Conservation (phyloP, 768 basidiomycete genomes). For the Lactifluus volemus region DNA sequence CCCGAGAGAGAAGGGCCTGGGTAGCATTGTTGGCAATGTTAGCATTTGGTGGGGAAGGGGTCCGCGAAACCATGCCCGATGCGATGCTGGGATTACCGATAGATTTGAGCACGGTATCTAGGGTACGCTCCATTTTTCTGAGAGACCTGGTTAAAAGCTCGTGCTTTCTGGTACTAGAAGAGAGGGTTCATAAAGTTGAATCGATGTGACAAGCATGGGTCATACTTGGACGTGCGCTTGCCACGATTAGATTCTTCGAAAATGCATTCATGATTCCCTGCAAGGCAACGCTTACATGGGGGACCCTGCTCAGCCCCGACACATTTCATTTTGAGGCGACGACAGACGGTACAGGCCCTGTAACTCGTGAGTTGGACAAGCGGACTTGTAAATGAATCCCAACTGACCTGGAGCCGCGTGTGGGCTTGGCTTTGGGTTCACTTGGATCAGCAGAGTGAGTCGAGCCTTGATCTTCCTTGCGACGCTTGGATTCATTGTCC, state of each 20-base stretch:
- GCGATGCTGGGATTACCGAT: conserved; percentile 77
- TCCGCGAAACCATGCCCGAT: conserved; percentile 73
- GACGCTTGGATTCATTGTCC: conserved; percentile 36
- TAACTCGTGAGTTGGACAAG: conserved; percentile 15
- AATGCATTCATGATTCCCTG: conserved; percentile 82
- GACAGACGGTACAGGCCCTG: conserved; percentile 88
- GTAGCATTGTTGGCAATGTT: neutral
- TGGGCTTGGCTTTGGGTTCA: conserved; percentile 70
- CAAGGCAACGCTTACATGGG: conserved; percentile 79
- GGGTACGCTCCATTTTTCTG: conserved; percentile 84
- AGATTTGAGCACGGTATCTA: conserved; percentile 86
- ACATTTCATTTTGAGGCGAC: conserved; percentile 90
- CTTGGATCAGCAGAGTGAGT: conserved; percentile 43
- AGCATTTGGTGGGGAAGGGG: conserved; percentile 54
- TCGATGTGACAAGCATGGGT: conserved; percentile 3
- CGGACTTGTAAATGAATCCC: neutral
- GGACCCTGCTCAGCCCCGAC: conserved; percentile 85
- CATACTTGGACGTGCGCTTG: conserved; percentile 77
- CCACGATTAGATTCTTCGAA: conserved; percentile 97
- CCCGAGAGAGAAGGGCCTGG: conserved; percentile 16
- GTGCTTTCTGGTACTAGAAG: conserved; percentile 55
- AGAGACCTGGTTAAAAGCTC: conserved; percentile 73
- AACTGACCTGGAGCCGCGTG: conserved; percentile 69
- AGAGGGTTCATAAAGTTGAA: conserved; percentile 24
- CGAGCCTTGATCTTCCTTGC: conserved; percentile 49